Conservation (phyloP, 306 rosid genomes). For the Vicia villosa region DNA sequence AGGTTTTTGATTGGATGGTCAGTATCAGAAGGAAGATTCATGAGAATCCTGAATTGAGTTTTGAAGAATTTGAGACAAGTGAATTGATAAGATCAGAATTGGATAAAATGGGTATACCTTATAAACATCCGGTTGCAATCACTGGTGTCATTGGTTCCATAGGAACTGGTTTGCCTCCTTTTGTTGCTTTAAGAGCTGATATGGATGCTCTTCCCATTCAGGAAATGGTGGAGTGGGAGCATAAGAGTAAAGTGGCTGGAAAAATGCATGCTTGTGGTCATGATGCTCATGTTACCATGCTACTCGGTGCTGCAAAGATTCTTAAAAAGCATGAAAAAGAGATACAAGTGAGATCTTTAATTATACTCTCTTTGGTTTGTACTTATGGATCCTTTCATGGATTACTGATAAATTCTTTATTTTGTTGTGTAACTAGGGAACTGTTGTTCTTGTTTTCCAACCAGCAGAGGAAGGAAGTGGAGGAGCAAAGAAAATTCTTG, state of each 20-base stretch:
- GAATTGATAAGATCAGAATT: constrained; percentile 69
- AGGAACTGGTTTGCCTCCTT: constrained; percentile 77
- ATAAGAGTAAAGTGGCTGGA: constrained; percentile 78
- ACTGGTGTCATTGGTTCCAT: constrained; percentile 82
- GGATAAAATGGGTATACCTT: constrained; percentile 58
- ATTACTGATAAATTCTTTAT: constrained; percentile 9
- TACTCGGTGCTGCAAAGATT: constrained; percentile 90
- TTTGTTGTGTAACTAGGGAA: constrained; percentile 56
- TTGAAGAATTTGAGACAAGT: constrained; percentile 83
- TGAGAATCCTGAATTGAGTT: constrained; percentile 77
- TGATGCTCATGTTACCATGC: constrained; percentile 91
- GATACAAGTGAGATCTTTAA: constrained; percentile 74
- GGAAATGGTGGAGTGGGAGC: constrained; percentile 98
- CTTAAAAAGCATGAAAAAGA: constrained; percentile 77
- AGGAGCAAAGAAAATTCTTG: constrained; percentile 71
- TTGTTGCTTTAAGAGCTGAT: constrained; percentile 91
- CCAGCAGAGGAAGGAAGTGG: constrained; percentile 96
- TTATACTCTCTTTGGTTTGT: too few species aligned
- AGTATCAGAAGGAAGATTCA: constrained; percentile 83
- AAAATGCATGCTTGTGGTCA: constrained; percentile 98
- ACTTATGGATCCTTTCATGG: too few species aligned
- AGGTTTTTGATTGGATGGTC: constrained; percentile 79
- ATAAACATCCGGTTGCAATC: constrained; percentile 67
- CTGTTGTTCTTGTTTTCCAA: constrained; percentile 88
- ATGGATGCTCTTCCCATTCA: constrained; percentile 94